A percentile compares a stretch with the other conserved stretches of the same genome.
Evolutionary conservation across 805 yeast species (phyloP).

Genomic region (Dipodascopsis tothii): DNA sequence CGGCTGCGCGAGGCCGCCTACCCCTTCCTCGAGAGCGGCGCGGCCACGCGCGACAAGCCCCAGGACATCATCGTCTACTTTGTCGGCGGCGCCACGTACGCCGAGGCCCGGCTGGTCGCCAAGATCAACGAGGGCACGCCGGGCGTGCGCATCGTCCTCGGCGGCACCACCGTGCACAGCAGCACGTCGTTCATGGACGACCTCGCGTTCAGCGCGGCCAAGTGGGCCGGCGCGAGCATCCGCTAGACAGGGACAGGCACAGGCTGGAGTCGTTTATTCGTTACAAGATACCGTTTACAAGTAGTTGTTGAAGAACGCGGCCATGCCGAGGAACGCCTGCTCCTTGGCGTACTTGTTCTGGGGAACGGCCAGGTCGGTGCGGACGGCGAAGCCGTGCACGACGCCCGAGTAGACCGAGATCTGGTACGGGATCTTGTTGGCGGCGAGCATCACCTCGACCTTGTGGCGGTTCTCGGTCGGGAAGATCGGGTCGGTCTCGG

Average conservation of each 20-base stretch:
- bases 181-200: constrained; percentile 38
- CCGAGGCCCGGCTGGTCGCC: constrained; percentile 77
- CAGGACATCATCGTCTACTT: constrained; percentile 35
- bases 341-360: constrained; percentile 20
- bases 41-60: constrained; percentile 30
- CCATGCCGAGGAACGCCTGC: constrained; percentile 15
- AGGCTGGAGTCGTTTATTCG: too few species aligned
- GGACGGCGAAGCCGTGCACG: constrained; percentile 66
- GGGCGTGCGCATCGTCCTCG: constrained; percentile 64
- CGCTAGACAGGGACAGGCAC: too few species aligned
- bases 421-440: constrained; percentile 50
- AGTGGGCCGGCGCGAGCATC: too few species aligned
- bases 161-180: constrained; percentile 61
- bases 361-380: constrained; percentile 19
- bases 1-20: constrained; percentile 36
- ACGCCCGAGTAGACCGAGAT: constrained; percentile 56
- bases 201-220: constrained; percentile 33
- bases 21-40: constrained; percentile 40
- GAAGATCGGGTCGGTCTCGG: constrained; percentile 58
- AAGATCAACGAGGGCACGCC: constrained; percentile 52
- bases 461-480: constrained; percentile 53
- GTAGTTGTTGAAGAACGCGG: constrained; percentile 15
- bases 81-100: constrained; percentile 87
- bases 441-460: constrained; percentile 52
- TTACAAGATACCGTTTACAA: too few species aligned